Conservation (phyloP, 345 rosid genomes). For the Clarkia xantiana region DNA sequence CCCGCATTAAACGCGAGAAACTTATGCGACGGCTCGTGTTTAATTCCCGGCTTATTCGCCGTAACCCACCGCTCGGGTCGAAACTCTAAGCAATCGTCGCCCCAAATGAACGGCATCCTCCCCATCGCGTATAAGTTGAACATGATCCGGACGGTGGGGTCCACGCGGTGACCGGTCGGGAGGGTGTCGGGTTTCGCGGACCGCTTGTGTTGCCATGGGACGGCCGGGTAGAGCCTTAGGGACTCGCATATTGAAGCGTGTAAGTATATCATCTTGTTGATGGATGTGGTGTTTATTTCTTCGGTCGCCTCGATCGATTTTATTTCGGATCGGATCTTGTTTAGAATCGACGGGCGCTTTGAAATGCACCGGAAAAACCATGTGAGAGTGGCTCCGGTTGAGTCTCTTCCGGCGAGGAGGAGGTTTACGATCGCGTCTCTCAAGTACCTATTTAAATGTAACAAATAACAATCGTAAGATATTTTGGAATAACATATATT, state of each 20-base stretch:
- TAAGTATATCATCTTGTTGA: slow-evolving; percentile 16
- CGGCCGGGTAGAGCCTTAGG: slow-evolving; percentile 20
- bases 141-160: slow-evolving; percentile 9
- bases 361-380: slow-evolving; percentile 44
- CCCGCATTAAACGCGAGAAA: slow-evolving; percentile 19
- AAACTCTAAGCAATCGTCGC: slow-evolving; percentile 18
- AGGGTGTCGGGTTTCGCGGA: slow-evolving; percentile 12
- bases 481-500: too few relatives aligned
- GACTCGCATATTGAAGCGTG: slow-evolving; percentile 25
- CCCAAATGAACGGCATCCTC: slow-evolving; percentile 21
- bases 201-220: slow-evolving; percentile 20
- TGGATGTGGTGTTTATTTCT: slow-evolving; percentile 2
- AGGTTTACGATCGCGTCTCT: slow-evolving; percentile 38
- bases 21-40: slow-evolving; percentile 19
- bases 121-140: slow-evolving; percentile 19
- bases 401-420: slow-evolving; percentile 44
- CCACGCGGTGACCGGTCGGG: slow-evolving; percentile 26
- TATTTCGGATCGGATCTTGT: slow-evolving; percentile 33
- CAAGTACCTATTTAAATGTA: slow-evolving; percentile 19
- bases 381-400: slow-evolving; percentile 20
- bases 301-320: not conserved
- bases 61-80: slow-evolving; percentile 27
- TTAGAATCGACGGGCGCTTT: slow-evolving; percentile 14
- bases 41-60: slow-evolving; percentile 11
- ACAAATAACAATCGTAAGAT: too few relatives aligned